phyloP scores from a whole-genome alignment of 371 early-diverging fungal genomes.

The Mucor velutinosus region DNA sequence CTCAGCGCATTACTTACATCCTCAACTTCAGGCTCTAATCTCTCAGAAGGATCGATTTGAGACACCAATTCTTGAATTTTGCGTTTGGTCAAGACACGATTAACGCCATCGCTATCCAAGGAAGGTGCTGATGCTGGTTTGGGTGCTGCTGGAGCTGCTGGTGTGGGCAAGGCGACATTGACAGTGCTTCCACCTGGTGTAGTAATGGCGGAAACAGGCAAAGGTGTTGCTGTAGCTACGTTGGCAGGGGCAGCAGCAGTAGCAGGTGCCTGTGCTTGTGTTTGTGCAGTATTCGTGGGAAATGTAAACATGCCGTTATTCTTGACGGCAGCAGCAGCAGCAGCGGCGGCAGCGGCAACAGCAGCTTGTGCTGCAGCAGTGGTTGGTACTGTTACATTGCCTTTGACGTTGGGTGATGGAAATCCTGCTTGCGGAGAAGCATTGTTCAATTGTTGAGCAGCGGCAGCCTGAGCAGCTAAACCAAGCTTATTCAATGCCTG shows the following conservation, averaged over 20 bases:
- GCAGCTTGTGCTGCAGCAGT: constrained; percentile 20
- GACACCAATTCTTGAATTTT: constrained; percentile 87
- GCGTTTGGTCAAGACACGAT: constrained; percentile 71
- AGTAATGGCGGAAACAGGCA: constrained; percentile 14
- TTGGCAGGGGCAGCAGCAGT: not conserved
- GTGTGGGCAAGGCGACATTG: constrained; percentile 13
- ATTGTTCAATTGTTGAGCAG: not conserved
- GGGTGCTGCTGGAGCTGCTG: constrained; percentile 17
- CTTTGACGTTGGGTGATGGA: not conserved
- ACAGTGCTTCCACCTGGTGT: constrained; percentile 4
- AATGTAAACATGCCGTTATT: constrained; percentile 27
- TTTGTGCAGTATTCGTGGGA: constrained; percentile 5
- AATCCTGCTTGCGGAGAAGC: constrained; percentile 18
- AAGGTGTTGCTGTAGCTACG: constrained; percentile 1
- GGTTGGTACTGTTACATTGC: not conserved
- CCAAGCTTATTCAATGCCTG: constrained; percentile 25
- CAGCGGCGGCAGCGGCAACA: constrained; percentile 22
- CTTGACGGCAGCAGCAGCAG: constrained; percentile 16
- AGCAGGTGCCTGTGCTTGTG: constrained; percentile 13
- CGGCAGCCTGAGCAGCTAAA: constrained; percentile 11
- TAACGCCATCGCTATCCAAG: constrained; percentile 36
- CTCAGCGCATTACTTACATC: constrained; percentile 58
- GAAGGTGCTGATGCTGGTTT: constrained; percentile 23
- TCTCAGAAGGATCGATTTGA: constrained; percentile 85
- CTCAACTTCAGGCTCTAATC: constrained; percentile 89